phyloP scores from a whole-genome alignment of 768 basidiomycete genomes.

The Nidularia pulvinata region DNA sequence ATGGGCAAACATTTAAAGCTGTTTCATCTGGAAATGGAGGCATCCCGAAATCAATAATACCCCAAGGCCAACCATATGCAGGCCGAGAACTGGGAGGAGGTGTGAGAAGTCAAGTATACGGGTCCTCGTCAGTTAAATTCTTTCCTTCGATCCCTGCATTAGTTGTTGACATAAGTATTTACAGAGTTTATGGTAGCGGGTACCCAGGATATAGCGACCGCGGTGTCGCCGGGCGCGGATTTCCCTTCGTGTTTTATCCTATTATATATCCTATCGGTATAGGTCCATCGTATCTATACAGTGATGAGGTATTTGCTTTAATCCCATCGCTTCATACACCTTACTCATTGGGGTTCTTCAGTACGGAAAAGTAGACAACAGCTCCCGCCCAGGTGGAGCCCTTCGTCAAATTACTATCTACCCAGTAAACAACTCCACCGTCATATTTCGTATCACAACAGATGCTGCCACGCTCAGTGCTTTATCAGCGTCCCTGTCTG shows the following conservation, averaged over 20 bases:
- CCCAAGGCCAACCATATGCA: conserved; percentile 36
- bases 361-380: conserved; percentile 33
- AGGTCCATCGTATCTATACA: conserved; percentile 17
- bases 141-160: background rate
- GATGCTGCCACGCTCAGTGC: conserved; percentile 45
- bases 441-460: conserved; percentile 44
- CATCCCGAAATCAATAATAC: conserved; percentile 23
- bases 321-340: background rate
- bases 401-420: conserved; percentile 41
- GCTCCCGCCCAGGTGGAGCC: conserved; percentile 48
- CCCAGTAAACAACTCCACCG: conserved; percentile 26
- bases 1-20: conserved; percentile 5
- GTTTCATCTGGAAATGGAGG: conserved; percentile 18
- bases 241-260: conserved; percentile 68
- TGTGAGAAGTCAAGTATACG: conserved; percentile 35
- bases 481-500: conserved; percentile 36
- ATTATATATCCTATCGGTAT: conserved; percentile 31
- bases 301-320: conserved; percentile 31
- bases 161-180: conserved; percentile 2
- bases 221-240: conserved; percentile 43
- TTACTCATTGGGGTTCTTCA: conserved; percentile 6
- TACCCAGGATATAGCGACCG: conserved; percentile 45
- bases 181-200: conserved; percentile 57
- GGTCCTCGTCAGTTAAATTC: conserved; percentile 21
- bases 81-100: conserved; percentile 51